Conservation (phyloP, 345 rosid species). For the Ailanthus altissimus region DNA sequence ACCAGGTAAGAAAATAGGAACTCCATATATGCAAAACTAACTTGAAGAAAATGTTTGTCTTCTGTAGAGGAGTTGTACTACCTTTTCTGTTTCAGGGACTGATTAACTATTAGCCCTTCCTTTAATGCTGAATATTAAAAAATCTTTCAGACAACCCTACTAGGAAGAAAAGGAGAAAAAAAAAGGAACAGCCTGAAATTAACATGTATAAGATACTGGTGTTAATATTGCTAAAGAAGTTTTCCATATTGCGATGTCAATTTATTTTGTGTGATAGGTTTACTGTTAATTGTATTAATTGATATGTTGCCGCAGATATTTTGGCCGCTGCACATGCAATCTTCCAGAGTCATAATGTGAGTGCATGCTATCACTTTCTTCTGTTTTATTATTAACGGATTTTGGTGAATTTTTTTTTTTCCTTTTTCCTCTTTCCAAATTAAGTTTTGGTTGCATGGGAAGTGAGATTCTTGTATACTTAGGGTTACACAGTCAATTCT, state of each 20-base stretch:
- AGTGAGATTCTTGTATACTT: neutral
- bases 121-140: neutral
- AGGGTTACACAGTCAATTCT: neutral
- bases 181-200: neutral
- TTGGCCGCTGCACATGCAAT: constrained; percentile 85
- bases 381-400: neutral
- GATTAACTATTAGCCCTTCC: neutral
- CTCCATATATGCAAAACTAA: neutral
- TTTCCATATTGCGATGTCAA: neutral
- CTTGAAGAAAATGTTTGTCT: neutral
- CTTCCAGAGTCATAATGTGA: constrained; percentile 78
- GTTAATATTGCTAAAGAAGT: neutral
- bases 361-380: constrained; percentile 27
- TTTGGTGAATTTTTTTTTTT: neutral
- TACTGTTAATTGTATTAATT: constrained; percentile 11
- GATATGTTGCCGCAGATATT: constrained; percentile 61
- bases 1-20: neutral
- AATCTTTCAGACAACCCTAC: neutral
- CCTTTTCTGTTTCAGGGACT: neutral
- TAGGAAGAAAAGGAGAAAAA: neutral
- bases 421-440: neutral
- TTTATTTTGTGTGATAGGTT: too few species aligned
- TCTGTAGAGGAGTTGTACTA: neutral
- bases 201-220: too few species aligned
- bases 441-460: neutral